Base-by-base conservation (phyloP, 164 flowering plant genomes). In the Vitis rotundifolia region DNA sequence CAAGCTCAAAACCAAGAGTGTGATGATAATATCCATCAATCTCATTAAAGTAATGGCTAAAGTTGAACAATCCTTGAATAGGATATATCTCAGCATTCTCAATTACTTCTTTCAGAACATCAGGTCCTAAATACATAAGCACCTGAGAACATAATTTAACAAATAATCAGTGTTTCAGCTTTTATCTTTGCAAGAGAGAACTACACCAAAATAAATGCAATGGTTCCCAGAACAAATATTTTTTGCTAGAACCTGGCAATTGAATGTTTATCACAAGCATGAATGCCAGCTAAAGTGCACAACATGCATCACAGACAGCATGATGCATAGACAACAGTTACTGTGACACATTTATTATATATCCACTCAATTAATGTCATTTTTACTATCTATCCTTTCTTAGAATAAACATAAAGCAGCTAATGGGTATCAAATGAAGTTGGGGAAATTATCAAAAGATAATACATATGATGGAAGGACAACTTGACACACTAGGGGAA, bases 11-110 rank as follows among this genome's bases (percentile, higher is more conserved):
- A 44, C 92, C 97, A 49, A 70, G 67, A 64, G 82, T 81, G 63
- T 77, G 84, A 68, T 87, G 77, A 78, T 91, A 96, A 74, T 91
- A 96, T 7, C 83, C 85, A 87, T 96, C 92, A 67, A 96, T 92
- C 69, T 96, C 99, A 75, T 71, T 76, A 61, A 88, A 90, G 80
- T 79, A 96, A 66, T 96, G 84, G 37, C 70, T 83, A 64, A 96
- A 96, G 69, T 61, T 80, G 78, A 90, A 92, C 69, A 96, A 78
- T 57, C 99, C 99, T 54, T 78, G 80, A 59, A 93, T 90, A 9
- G 99, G 99, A 72, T 87, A 94, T 37, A 87, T 63, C 76, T 93
- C 96, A 13, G 99, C 99, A 75, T 77, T 77, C 55, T 89, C 89
- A 84, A 94, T 79, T 14, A 84, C 87, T 70, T 87, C 91, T 75